Evolutionary conservation across 495 filamentous ascomycete species (phyloP).

Genomic region (Bacidia rubella): DNA sequence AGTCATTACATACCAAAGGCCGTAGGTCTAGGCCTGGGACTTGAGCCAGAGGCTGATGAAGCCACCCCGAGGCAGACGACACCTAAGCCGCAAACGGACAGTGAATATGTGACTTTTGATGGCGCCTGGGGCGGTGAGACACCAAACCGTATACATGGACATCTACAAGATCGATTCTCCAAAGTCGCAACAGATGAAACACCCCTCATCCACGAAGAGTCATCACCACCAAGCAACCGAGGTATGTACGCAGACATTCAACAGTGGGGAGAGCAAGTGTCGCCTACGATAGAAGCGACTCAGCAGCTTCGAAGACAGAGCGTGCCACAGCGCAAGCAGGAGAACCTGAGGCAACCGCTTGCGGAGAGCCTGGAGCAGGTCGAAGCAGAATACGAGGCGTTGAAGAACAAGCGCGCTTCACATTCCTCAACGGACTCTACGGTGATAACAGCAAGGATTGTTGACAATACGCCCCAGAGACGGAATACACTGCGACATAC

Average conservation of each 20-base stretch:
- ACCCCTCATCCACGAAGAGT: neutral
- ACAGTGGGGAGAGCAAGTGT: neutral
- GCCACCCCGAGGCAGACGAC: slow-evolving; percentile 7
- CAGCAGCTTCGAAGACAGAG: neutral
- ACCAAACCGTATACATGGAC: slow-evolving; percentile 7
- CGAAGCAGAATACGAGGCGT: slow-evolving; percentile 7
- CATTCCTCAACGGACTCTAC: slow-evolving; percentile 54
- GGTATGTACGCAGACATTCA: neutral
- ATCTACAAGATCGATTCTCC: slow-evolving; percentile 5
- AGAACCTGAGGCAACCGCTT: slow-evolving; percentile 4
- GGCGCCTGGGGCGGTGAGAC: slow-evolving; percentile 21
- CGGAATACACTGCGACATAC: slow-evolving; percentile 53
- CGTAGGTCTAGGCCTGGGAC: slow-evolving; percentile 37
- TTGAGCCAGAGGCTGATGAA: slow-evolving; percentile 28
- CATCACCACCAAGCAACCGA: neutral
- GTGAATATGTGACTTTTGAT: slow-evolving; percentile 18
- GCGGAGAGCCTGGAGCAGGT: slow-evolving; percentile 20
- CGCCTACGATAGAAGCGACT: neutral
- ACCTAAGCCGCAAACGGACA: slow-evolving; percentile 1
- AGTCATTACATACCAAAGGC: slow-evolving; percentile 17
- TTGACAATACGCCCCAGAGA: slow-evolving; percentile 43
- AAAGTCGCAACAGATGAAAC: neutral
- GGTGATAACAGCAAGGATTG: slow-evolving; percentile 54
- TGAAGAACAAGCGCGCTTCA: slow-evolving; percentile 38
- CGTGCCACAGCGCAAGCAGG: neutral